Evolutionary conservation across 2,329 filamentous ascomycete species (phyloP).

Genomic region (Fusarium concolor): DNA sequence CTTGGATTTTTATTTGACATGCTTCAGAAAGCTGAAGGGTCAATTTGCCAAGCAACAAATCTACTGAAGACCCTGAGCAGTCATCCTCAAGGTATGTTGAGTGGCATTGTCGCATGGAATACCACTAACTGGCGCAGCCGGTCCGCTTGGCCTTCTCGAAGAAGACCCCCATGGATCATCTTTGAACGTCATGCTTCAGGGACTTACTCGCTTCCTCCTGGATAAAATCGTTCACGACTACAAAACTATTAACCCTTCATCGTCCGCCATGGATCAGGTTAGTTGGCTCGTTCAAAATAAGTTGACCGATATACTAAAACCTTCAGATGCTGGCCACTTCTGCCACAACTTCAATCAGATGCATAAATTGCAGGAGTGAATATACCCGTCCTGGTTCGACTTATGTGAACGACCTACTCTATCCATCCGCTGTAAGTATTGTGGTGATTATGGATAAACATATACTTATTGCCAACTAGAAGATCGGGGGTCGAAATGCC

Average conservation of each 20-base stretch:
- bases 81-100: slow-evolving; percentile 74
- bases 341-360: slow-evolving; percentile 80
- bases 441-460: not conserved
- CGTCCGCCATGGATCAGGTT: slow-evolving; percentile 77
- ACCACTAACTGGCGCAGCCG: slow-evolving; percentile 60
- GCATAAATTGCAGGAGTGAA: slow-evolving; percentile 88
- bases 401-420: slow-evolving; percentile 87
- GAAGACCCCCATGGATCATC: slow-evolving; percentile 80
- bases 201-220: slow-evolving; percentile 85
- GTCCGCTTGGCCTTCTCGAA: slow-evolving; percentile 83
- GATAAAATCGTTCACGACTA: slow-evolving; percentile 84
- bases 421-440: slow-evolving; percentile 64
- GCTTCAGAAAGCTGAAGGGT: slow-evolving; percentile 93
- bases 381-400: slow-evolving; percentile 82
- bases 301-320: not conserved
- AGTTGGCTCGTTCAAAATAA: not conserved
- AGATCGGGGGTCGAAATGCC: slow-evolving; percentile 60
- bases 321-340: slow-evolving; percentile 72
- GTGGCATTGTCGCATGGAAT: not conserved
- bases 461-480: slow-evolving; percentile 50
- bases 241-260: slow-evolving; percentile 71
- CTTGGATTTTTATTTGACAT: slow-evolving; percentile 97
- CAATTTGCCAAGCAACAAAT: slow-evolving; percentile 96
- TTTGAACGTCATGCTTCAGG: slow-evolving; percentile 85
- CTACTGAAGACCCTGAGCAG: slow-evolving; percentile 89